Evolutionary conservation across 2,329 filamentous ascomycete species (phyloP), one percentile per base, ranked within the genome.

Genomic region (Sporothrix variecibatus): DNA sequence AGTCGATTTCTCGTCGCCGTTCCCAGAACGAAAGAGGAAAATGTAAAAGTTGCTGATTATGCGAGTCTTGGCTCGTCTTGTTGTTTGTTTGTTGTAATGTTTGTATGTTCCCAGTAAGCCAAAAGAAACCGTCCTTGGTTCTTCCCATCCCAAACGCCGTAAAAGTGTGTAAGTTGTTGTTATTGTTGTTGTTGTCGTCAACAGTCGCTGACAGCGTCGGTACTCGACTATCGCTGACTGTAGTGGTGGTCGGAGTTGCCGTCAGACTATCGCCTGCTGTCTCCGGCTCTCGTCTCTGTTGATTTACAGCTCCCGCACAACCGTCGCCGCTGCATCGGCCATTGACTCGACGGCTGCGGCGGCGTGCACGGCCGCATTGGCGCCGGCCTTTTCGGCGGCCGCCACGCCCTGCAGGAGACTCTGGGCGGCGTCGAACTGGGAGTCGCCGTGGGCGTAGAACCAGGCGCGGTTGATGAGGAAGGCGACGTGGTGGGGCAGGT

Each of bases 371-470:
- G 82, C 81, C 38, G 81, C 82, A 34, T 83, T 81, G 3, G 83
- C 83, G 46, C 83, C 83, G 78, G 85, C 85, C 26, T 65, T 71
- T 9, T 79, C 79, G 31, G 77, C 77, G 2, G 80, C 77, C 9
- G 77, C 78, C 31, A 78, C 76, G 15, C 26, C 82, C 81, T 56
- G 81, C 82, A 56, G 83, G 81, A 15, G 83, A 83, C 46, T 82
- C 83, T 79, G 85, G 84, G 86, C 87, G 15, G 71, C 58, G 43
- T 75, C 72, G n/a, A 74, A 34, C 20, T 71, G 34, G 78, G 90
- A 88, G 80, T 97, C 94, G 78, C 96, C 96, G 77, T 92, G 91
- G 82, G 94, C 93, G 87, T 99, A 99, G 87, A 98, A 99, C 89
- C 94, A 97, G 72, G 94, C 91, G 81, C 95, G 93, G 81, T 91